These are phyloP conservation scores for Colletotrichum tamarilloi DNA, from an alignment of 2,329 filamentous ascomycete genomes.

Conservation along the genomic window DNA sequence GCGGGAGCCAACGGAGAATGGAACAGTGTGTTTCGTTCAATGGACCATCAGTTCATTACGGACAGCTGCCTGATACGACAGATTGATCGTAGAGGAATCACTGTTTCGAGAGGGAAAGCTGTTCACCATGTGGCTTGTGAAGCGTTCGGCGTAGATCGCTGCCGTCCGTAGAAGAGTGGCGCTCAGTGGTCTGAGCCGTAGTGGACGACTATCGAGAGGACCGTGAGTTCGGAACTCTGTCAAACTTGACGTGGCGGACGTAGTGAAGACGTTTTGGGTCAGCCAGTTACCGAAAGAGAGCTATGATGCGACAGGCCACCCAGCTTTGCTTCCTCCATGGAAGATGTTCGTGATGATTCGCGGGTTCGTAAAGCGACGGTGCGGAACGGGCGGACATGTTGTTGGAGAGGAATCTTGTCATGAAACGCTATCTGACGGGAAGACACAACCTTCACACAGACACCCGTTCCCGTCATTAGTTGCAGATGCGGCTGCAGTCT, in stretches of 20 bases:
- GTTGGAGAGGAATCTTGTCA: neutral
- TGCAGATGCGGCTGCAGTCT: conserved; percentile 8
- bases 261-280: conserved; percentile 3
- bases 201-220: neutral
- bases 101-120: neutral
- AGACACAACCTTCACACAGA: conserved; percentile 17
- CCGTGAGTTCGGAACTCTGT: neutral
- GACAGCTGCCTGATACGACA: neutral
- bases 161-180: neutral
- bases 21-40: neutral
- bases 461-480: conserved; percentile 24
- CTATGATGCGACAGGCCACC: conserved; percentile 6
- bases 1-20: too few species aligned
- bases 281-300: neutral
- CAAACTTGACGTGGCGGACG: neutral
- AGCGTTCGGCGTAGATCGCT: neutral
- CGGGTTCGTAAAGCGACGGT: neutral
- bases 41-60: conserved; percentile 9
- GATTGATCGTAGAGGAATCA: neutral
- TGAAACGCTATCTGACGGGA: conserved; percentile 24
- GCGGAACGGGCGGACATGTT: neutral
- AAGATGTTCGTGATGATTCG: neutral
- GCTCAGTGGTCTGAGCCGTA: neutral
- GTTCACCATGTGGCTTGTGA: neutral
- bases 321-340: neutral